These are phyloP conservation scores for Coccomyxa sp. DNA, from an alignment of 139 green algal genomes.

Conservation along the genomic window DNA sequence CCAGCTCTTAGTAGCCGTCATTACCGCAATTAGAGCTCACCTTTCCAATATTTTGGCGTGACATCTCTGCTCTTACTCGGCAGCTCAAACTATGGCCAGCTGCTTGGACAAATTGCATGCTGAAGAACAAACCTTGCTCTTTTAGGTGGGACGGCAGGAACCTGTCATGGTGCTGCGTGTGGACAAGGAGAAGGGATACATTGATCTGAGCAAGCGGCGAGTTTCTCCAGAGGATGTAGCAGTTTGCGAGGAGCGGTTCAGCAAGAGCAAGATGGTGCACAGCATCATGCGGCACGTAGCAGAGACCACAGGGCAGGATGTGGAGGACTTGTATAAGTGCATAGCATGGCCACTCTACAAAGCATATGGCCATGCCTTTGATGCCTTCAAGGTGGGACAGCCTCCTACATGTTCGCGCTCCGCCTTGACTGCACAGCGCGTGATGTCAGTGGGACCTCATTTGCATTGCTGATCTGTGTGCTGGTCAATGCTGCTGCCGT, in stretches of 20 bases:
- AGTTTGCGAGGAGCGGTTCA: constrained; percentile 89
- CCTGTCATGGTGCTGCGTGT: constrained; percentile 99
- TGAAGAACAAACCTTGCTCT: no score
- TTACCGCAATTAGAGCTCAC: no score
- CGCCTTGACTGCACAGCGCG: no score
- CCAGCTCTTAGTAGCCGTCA: no score
- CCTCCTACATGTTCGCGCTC: no score
- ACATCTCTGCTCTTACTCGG: constrained; percentile 1
- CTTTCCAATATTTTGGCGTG: no score
- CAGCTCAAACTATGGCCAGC: not conserved
- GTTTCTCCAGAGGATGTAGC: constrained; percentile 91
- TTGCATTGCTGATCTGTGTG: no score
- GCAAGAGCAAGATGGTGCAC: constrained; percentile 98
- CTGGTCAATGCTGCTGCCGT: no score
- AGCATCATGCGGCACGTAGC: constrained; percentile 97
- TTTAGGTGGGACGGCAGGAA: constrained; percentile 92
- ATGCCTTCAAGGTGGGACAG: constrained; percentile 82
- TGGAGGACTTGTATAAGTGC: constrained; percentile 83
- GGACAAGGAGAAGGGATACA: constrained; percentile 99
- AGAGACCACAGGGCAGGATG: constrained; percentile 77
- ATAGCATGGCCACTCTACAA: constrained; percentile 96
- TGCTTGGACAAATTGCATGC: no score
- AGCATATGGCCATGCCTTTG: constrained; percentile 92
- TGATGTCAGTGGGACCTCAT: no score
- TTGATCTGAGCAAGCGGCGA: constrained; percentile 97